phyloP scores from a whole-genome alignment of 2,329 filamentous ascomycete genomes.

The Fusarium coicis region DNA sequence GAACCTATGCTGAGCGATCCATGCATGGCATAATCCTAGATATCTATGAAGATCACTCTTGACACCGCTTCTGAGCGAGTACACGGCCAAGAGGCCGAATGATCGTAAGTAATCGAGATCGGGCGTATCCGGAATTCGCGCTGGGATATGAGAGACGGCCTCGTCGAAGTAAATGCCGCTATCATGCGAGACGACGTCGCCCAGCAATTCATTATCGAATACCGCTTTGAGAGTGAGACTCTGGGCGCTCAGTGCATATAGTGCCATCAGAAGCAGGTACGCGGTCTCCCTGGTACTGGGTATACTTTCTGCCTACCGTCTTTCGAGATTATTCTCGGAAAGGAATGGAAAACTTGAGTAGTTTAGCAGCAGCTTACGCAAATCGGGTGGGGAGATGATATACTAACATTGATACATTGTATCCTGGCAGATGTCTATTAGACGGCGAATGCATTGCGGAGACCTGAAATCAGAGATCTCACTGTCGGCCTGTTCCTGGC shows the following conservation, averaged over 20 bases:
- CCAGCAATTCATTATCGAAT: not conserved
- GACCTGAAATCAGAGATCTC: not conserved
- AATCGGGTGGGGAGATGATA: accelerated
- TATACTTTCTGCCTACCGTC: not conserved
- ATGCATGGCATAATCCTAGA: not conserved
- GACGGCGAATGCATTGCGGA: not conserved
- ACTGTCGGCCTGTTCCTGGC: not conserved
- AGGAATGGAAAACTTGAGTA: not conserved
- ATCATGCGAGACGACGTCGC: not conserved
- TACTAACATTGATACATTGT: constrained; percentile 8
- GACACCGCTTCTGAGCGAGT: not conserved
- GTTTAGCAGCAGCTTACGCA: accelerated
- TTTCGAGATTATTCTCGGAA: not conserved
- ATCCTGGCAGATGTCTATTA: not conserved
- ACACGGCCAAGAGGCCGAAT: not conserved
- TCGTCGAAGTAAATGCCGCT: not conserved
- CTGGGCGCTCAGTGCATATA: not conserved
- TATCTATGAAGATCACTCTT: not conserved
- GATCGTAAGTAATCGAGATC: not conserved
- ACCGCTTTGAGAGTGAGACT: constrained; percentile 1
- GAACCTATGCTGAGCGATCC: not conserved
- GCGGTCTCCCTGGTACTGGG: not conserved
- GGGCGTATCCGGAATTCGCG: not conserved
- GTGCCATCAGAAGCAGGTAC: not conserved
- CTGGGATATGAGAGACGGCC: not conserved